Evolutionary conservation across 305 asterid species (phyloP).

Genomic region (Rubia tinctorum): DNA sequence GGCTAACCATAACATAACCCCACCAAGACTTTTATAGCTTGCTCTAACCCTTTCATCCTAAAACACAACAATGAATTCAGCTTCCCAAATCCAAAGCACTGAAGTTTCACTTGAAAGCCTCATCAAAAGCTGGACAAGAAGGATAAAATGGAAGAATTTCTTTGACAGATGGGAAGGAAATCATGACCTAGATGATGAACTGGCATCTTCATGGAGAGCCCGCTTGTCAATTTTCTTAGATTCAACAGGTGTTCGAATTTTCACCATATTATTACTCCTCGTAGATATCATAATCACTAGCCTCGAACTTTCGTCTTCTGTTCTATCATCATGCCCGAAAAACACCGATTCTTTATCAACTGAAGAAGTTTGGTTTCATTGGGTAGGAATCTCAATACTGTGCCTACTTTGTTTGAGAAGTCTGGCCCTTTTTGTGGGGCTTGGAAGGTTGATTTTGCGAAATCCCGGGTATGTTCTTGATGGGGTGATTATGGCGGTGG

Average conservation of each 20-base stretch:
- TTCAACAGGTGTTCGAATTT: constrained; percentile 17
- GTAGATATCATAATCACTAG: constrained; percentile 19
- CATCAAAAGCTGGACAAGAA: constrained; percentile 22
- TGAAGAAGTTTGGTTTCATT: constrained; percentile 28
- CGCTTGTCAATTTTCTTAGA: constrained; percentile 21
- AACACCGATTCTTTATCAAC: background rate
- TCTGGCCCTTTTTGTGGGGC: constrained; percentile 21
- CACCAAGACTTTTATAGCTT: background rate
- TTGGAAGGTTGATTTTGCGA: constrained; percentile 15
- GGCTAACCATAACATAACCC: background rate
- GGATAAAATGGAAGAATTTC: constrained; percentile 23
- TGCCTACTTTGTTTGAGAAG: constrained; percentile 16
- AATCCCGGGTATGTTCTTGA: constrained; percentile 29
- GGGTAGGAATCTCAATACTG: constrained; percentile 23
- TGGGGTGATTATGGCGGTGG: constrained; percentile 27
- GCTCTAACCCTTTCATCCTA: background rate
- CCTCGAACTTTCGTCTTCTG: constrained; percentile 30
- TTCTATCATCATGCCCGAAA: constrained; percentile 16
- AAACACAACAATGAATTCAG: constrained; percentile 13
- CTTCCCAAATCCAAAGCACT: constrained; percentile 17
- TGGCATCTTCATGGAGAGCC: constrained; percentile 18
- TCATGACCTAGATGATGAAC: background rate
- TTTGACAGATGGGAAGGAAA: background rate
- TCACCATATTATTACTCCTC: constrained; percentile 21
- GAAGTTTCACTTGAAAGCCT: constrained; percentile 31